Evolutionary conservation across 805 yeast species (phyloP), one percentile per base, ranked within the genome.

Genomic region (Zygosaccharomyces bisporus): DNA sequence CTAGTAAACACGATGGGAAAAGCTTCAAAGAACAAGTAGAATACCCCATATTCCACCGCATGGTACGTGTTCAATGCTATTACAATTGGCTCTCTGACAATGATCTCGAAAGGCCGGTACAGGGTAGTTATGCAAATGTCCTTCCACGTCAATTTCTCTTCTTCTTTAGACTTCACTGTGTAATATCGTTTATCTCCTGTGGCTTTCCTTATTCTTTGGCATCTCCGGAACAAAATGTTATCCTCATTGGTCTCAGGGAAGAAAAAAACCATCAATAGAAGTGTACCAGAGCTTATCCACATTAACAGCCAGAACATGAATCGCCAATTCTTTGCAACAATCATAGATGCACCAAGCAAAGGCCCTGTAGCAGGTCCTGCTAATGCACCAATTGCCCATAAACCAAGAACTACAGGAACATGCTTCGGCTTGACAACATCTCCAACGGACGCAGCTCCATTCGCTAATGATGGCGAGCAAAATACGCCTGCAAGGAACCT

Each of bases 291-390:
- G 36, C 72, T 54, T 29, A 72, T 50, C 47, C 73, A 70, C 42
- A 69, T 51, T 55, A 74, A 45, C 42, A 74, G 66, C 82, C 83
- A 77, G 55, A 77, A 76, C 8, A 73, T 60, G 73, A 75, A 77
- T 56, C 79, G 69, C 79, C 80, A 76, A 49, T 57, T 61, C 50
- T 76, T 68, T 3, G 70, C 70, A 14, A 64, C 71, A 3, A 67
- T 63, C 55, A 80, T 63, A 3, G 73, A 70, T 7, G 80, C 74
- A 29, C 83, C 83, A 34, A 80, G 54, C 4, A 80, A 54, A 1
- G 85, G 84, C n/a, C 81, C 83, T 19, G 75, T 34, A 10, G 72
- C 67, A 2, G 81, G 82, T 8, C 82, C 84, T 37, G 72, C 63
- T 32, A 74, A 75, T 0, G 79, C 76, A 39, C 76, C 79, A 24